Percentiles rank a stretch among this genome's conserved stretches.
Evolutionary conservation across 495 filamentous ascomycete genomes (phyloP).

Genomic region (Trichoderma asperelloides): DNA sequence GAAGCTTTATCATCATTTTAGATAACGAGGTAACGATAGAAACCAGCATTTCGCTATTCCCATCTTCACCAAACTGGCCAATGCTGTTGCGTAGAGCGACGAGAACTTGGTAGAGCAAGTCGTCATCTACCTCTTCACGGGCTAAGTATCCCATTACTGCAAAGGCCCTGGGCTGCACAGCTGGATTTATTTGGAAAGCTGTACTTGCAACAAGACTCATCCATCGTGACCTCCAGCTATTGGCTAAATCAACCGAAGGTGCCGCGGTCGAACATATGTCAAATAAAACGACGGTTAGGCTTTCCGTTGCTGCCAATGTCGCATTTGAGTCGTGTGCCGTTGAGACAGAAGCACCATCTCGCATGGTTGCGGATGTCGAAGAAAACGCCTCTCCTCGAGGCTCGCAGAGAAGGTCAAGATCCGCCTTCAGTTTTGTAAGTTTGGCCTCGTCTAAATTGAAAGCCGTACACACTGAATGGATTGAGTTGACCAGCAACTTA

Average conservation of each 20-base stretch:
- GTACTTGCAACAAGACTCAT: slow-evolving; percentile 63
- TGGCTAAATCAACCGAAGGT: slow-evolving; percentile 52
- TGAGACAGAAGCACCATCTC: slow-evolving; percentile 36
- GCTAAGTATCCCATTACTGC: slow-evolving; percentile 62
- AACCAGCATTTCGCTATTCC: slow-evolving; percentile 56
- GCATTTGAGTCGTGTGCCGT: slow-evolving; percentile 39
- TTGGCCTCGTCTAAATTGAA: slow-evolving; percentile 48
- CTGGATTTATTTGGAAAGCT: slow-evolving; percentile 61
- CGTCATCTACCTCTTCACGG: slow-evolving; percentile 58
- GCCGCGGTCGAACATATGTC: slow-evolving; percentile 54
- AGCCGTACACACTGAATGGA: slow-evolving; percentile 56
- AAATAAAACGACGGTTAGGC: slow-evolving; percentile 45
- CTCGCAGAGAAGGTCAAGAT: slow-evolving; percentile 48
- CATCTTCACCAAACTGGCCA: slow-evolving; percentile 47
- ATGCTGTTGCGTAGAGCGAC: slow-evolving; percentile 54
- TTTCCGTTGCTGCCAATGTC: slow-evolving; percentile 42
- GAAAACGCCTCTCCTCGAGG: slow-evolving; percentile 40
- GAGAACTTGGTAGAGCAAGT: slow-evolving; percentile 58
- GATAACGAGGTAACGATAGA: slow-evolving; percentile 53
- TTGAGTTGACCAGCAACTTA: slow-evolving; percentile 50
- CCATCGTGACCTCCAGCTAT: slow-evolving; percentile 62
- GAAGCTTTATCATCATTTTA: slow-evolving; percentile 61
- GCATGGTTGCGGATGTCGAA: slow-evolving; percentile 25
- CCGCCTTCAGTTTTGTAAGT: slow-evolving; percentile 41
- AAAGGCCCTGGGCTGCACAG: slow-evolving; percentile 58